A percentile compares a stretch with the other conserved stretches of the same genome.
Evolutionary conservation across 2,329 filamentous ascomycete species (phyloP).

Genomic region (Arthrobotrys conoides): DNA sequence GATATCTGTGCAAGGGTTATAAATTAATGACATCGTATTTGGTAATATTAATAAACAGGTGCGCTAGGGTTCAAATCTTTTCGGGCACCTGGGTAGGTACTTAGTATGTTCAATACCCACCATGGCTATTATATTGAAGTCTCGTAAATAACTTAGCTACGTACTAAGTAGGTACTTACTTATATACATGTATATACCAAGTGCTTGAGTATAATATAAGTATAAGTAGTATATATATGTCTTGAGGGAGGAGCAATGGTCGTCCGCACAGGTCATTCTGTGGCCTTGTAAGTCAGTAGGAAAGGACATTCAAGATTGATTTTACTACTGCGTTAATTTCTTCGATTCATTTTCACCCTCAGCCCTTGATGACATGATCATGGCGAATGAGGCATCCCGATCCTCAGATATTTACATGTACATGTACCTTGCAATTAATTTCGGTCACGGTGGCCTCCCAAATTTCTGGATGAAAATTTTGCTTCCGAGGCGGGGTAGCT

Average conservation of each 20-base stretch:
- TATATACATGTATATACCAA: no score
- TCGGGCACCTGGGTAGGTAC: not conserved
- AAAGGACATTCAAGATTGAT: no score
- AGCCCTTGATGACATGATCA: slow-evolving; percentile 17
- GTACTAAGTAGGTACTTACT: no score
- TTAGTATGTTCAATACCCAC: no score
- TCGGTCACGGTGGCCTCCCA: slow-evolving; percentile 12
- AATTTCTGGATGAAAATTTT: slow-evolving; percentile 15
- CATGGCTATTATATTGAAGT: no score
- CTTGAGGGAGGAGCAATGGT: no score
- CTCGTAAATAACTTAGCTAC: no score
- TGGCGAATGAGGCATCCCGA: slow-evolving; percentile 9
- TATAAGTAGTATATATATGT: no score
- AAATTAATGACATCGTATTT: not conserved
- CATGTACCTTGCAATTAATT: slow-evolving; percentile 7
- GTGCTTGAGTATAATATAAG: no score
- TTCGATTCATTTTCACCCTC: not conserved
- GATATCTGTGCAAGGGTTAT: not conserved
- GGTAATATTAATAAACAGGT: not conserved
- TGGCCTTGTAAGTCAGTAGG: no score
- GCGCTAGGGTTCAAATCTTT: not conserved
- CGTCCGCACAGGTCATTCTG: no score
- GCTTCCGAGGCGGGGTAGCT: slow-evolving; percentile 24
- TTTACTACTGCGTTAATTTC: no score
- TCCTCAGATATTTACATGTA: not conserved